Evolutionary conservation across 345 rosid species (phyloP).

Genomic region (Xanthoceras sorbifolium): DNA sequence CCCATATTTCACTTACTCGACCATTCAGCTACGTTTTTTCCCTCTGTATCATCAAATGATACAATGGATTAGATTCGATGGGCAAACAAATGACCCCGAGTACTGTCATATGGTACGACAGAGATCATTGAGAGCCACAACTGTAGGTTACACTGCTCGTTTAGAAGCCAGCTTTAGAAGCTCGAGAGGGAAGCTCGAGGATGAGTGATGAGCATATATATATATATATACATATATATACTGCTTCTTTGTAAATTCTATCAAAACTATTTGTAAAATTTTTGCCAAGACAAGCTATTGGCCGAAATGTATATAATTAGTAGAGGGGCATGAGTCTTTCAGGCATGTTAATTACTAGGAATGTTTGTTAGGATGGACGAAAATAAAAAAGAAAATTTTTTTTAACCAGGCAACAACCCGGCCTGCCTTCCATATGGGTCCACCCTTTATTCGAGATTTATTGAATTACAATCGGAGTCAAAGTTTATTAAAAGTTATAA

Average conservation of each 20-base stretch:
- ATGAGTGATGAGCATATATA: background rate
- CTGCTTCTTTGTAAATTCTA: conserved; percentile 9
- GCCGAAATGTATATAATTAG: conserved; percentile 23
- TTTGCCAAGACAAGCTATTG: background rate
- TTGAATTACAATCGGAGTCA: too few relatives aligned
- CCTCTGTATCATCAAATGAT: conserved; percentile 94
- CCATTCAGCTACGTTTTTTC: conserved; percentile 78
- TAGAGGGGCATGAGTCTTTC: background rate
- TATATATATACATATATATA: too few relatives aligned
- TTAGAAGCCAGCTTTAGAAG: conserved; percentile 41
- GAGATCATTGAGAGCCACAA: conserved; percentile 69
- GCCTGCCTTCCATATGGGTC: too few relatives aligned
- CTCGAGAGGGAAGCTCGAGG: conserved; percentile 18
- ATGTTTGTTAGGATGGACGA: too few relatives aligned
- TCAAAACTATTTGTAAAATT: conserved; percentile 1
- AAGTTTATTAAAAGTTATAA: too few relatives aligned
- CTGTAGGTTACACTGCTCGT: conserved; percentile 87
- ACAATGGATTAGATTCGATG: conserved; percentile 76
- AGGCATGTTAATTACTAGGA: too few relatives aligned
- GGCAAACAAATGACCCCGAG: conserved; percentile 80
- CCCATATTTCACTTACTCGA: conserved; percentile 67
- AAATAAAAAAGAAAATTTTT: too few relatives aligned
- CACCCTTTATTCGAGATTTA: too few relatives aligned
- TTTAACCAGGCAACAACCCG: too few relatives aligned
- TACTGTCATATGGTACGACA: conserved; percentile 79